Base-by-base conservation (phyloP, 1,139 yeast species). In the Scheffersomyces cryptocercus region DNA sequence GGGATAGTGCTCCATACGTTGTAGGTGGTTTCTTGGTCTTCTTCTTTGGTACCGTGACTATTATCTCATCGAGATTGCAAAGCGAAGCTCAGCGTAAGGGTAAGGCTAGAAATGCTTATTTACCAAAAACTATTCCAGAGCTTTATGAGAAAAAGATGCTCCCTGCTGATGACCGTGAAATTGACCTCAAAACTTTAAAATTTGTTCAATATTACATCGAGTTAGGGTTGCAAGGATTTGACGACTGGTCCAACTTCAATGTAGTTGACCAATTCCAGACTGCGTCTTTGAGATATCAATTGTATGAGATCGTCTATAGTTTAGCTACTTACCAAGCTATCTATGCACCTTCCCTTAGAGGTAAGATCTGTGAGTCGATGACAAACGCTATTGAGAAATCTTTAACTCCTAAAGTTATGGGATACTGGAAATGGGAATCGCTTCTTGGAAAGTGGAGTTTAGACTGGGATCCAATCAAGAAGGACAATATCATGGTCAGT, bases 361-460 rank as follows among this genome's bases (percentile, higher is more conserved):
- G 35, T 31, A 31, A 31, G 20, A 31, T 31, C n/a, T 31, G 35
- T 31, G 35, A 31, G 24, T 31, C 35, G n/a, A 31, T 31, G 35
- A 31, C 24, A 30, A 40, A 40, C 35, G 42, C 44, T 34, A 39
- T 41, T 12, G 29, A 41, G 14, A 41, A 41, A 35, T 41, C 44
- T 7, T 33, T 38, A 20, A 41, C 42, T 15, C 15, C 28, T 15
- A 36, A 37, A 15, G 44, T 41, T 13, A 38, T 41, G 44, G 39
- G 39, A 11, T 41, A 41, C 30, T 41, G 44, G 44, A 41, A 35
- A 28, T 41, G 44, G 44, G 44, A 41, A 15, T 41, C 44, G 14
- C 36, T 41, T n/a, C 32, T 41, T 38, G 44, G 44, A 4, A 35
- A 39, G 11, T 41, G 31, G 35, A 33, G 42, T n/a, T 16, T 15